Evolutionary conservation across 1,284 basidiomycete species (phyloP).

Genomic region (Volvariella surrecta): DNA sequence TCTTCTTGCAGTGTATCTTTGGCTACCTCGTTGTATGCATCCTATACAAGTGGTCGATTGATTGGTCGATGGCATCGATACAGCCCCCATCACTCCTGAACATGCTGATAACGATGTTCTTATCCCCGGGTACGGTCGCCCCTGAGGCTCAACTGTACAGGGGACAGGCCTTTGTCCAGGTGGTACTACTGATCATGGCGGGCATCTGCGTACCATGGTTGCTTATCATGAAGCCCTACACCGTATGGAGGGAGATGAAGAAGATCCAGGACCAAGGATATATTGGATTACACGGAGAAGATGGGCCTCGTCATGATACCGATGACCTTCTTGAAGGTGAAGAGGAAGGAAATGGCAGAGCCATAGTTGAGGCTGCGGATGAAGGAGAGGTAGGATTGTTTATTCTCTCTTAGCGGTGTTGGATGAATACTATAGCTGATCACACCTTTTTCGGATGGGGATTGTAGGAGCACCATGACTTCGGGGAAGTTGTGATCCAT

Average conservation of each 20-base stretch:
- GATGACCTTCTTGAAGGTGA: constrained; percentile 70
- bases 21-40: constrained; percentile 95
- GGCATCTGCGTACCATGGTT: constrained; percentile 93
- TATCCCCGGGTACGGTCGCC: constrained; percentile 77
- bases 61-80: constrained; percentile 74
- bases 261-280: constrained; percentile 84
- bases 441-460: constrained; percentile 10
- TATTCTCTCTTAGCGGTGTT: constrained; percentile 6
- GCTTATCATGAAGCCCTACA: constrained; percentile 90
- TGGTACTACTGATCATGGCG: constrained; percentile 75
- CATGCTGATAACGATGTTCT: constrained; percentile 94
- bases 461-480: constrained; percentile 75
- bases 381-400: constrained; percentile 42
- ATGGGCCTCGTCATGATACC: constrained; percentile 33
- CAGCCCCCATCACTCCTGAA: constrained; percentile 87
- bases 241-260: constrained; percentile 88
- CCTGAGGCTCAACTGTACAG: constrained; percentile 69
- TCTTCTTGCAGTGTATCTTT: constrained; percentile 97
- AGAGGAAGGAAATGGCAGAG: constrained; percentile 78
- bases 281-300: constrained; percentile 48
- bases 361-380: constrained; percentile 60
- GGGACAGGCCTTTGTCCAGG: constrained; percentile 86
- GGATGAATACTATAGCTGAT: neutral
- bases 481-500: constrained; percentile 93
- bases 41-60: constrained; percentile 94